phyloP scores from a whole-genome alignment of 352 stramenopile species.

The Phytophthora aleatoria region DNA sequence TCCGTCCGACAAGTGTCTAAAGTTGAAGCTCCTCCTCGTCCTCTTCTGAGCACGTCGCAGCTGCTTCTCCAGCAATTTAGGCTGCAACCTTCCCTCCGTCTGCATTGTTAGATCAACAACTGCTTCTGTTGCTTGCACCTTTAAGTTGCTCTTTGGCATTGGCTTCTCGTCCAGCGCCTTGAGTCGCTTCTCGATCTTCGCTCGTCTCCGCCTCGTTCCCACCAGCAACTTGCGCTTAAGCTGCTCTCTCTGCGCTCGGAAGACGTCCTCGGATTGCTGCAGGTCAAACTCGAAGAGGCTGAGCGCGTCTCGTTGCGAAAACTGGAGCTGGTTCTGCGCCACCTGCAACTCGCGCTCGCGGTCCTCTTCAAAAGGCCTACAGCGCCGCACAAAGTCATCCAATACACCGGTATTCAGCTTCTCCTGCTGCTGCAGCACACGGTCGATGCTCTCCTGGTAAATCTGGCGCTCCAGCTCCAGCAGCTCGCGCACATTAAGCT shows the following conservation, averaged over 20 bases:
- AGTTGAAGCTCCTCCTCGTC: constrained; percentile 54
- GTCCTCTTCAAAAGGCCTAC: constrained; percentile 60
- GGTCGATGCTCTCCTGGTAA: constrained; percentile 86
- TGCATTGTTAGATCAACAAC: background rate
- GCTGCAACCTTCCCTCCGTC: constrained; percentile 6
- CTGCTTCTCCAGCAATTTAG: constrained; percentile 28
- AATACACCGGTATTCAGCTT: constrained; percentile 51
- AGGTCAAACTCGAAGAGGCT: constrained; percentile 80
- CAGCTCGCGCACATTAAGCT: constrained; percentile 70
- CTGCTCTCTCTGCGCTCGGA: constrained; percentile 44
- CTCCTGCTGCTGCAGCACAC: constrained; percentile 51
- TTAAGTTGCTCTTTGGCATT: constrained; percentile 21
- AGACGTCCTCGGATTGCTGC: constrained; percentile 72
- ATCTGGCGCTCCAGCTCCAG: constrained; percentile 82
- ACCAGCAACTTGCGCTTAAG: constrained; percentile 44
- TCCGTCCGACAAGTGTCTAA: constrained; percentile 54
- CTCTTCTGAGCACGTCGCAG: constrained; percentile 30
- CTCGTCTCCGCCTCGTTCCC: constrained; percentile 48
- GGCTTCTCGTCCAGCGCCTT: constrained; percentile 52
- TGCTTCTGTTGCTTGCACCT: background rate
- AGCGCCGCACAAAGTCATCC: constrained; percentile 67
- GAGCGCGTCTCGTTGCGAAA: constrained; percentile 57
- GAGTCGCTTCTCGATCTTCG: constrained; percentile 75
- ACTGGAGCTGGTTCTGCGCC: constrained; percentile 53
- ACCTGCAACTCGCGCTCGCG: constrained; percentile 51